These are phyloP conservation scores for Helicostylum pulchrum DNA, from an alignment of 192 early-diverging fungal species.

Conservation along the genomic window DNA sequence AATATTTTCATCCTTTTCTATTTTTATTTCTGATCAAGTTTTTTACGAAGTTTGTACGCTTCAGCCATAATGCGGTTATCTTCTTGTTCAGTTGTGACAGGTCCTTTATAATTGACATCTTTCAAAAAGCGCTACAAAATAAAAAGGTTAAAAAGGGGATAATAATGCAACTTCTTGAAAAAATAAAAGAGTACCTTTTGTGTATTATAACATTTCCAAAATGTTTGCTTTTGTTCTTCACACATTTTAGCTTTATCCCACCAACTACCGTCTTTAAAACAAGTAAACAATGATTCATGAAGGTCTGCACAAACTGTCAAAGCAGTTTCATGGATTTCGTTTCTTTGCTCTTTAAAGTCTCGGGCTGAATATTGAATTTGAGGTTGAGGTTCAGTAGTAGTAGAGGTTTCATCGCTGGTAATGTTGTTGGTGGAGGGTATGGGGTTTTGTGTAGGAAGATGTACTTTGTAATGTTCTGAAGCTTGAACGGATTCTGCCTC, in stretches of 20 bases:
- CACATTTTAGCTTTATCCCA: conserved; percentile 43
- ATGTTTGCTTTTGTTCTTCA: conserved; percentile 34
- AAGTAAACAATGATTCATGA: conserved; percentile 28
- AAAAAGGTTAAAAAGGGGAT: neutral
- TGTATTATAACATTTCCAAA: conserved; percentile 36
- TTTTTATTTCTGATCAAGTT: neutral
- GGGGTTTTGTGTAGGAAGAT: conserved; percentile 18
- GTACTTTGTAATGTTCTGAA: conserved; percentile 20
- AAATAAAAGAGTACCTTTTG: conserved; percentile 31
- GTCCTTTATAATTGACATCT: conserved; percentile 22
- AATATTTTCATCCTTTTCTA: neutral
- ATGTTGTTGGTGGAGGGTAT: conserved; percentile 5
- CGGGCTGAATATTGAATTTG: conserved; percentile 24
- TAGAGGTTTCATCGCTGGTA: neutral
- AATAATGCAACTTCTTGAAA: neutral
- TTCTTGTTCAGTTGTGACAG: conserved; percentile 20
- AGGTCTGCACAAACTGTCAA: conserved; percentile 34
- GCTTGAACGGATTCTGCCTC: conserved; percentile 1
- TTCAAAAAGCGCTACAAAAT: conserved; percentile 21
- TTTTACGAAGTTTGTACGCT: conserved; percentile 9
- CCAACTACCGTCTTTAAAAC: conserved; percentile 39
- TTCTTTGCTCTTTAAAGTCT: conserved; percentile 27
- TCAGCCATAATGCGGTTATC: conserved; percentile 5
- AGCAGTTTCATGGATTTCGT: conserved; percentile 34
- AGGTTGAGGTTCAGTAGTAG: neutral